A percentile compares a stretch with the other conserved stretches of the same genome.
phyloP scores from a whole-genome alignment of 805 yeast species.

The Candida anglica region DNA sequence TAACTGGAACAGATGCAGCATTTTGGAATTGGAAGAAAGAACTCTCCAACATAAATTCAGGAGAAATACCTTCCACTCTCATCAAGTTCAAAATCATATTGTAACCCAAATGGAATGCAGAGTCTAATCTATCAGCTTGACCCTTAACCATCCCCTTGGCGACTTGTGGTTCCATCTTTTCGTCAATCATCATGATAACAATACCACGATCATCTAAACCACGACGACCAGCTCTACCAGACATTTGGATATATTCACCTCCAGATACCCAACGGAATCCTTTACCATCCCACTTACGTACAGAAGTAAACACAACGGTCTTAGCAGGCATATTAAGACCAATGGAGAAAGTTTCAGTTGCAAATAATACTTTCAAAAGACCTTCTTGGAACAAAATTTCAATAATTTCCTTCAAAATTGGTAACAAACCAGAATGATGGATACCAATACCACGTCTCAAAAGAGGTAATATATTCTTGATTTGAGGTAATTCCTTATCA shows the following conservation, averaged over 20 bases:
- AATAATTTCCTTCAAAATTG: slow-evolving; percentile 89
- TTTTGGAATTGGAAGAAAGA: slow-evolving; percentile 96
- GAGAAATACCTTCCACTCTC: slow-evolving; percentile 98
- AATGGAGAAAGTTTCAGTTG: slow-evolving; percentile 97
- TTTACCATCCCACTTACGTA: slow-evolving; percentile 96
- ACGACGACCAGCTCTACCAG: slow-evolving; percentile 99
- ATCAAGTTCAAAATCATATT: slow-evolving; percentile 94
- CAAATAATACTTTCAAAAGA: slow-evolving; percentile 86
- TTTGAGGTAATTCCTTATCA: slow-evolving; percentile 92
- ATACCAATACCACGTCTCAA: slow-evolving; percentile 95
- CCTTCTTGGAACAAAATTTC: slow-evolving; percentile 98
- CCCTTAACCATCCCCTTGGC: slow-evolving; percentile 99
- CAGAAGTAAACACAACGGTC: slow-evolving; percentile 96
- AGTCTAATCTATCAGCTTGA: slow-evolving; percentile 94
- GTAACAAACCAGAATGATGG: slow-evolving; percentile 95
- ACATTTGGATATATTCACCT: slow-evolving; percentile 99
- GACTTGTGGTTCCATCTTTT: slow-evolving; percentile 98
- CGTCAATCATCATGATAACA: slow-evolving; percentile 99
- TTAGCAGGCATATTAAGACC: slow-evolving; percentile 99
- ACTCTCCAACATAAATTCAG: slow-evolving; percentile 92
- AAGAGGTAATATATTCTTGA: slow-evolving; percentile 84
- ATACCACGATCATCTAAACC: slow-evolving; percentile 99
- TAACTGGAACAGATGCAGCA: slow-evolving; percentile 80
- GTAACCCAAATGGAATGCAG: slow-evolving; percentile 96
- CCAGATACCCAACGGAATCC: slow-evolving; percentile 99